A percentile compares a stretch with the other conserved stretches of the same genome.
These are phyloP conservation scores for Biscogniauxia sp. DNA, from an alignment of 2,329 filamentous ascomycete species.

Conservation along the genomic window DNA sequence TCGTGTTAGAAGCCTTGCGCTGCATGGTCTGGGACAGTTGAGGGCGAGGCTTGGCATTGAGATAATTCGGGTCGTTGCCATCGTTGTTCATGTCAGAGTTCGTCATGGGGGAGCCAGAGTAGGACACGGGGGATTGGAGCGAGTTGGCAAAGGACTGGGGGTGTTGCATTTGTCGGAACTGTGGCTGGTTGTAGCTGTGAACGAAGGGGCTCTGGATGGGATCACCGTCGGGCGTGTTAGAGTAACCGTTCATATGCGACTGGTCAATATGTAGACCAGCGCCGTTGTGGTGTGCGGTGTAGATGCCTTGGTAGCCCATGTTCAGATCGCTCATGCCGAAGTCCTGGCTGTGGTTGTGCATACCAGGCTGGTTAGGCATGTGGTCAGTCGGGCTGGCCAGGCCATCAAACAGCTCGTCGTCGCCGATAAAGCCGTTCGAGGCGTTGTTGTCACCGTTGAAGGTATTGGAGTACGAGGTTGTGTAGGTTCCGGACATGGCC, in stretches of 20 bases:
- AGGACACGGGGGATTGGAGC: constrained; percentile 51
- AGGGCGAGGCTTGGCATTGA: constrained; percentile 57
- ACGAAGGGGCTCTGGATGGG: constrained; percentile 90
- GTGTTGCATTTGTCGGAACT: constrained; percentile 69
- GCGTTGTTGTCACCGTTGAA: constrained; percentile 56
- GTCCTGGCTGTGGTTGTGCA: constrained; percentile 55
- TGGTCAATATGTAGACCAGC: constrained; percentile 61
- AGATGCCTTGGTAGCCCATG: constrained; percentile 58
- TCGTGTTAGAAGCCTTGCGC: constrained; percentile 69
- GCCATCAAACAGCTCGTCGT: constrained; percentile 83
- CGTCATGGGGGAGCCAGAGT: constrained; percentile 49
- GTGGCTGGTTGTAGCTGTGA: constrained; percentile 72
- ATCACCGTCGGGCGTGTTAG: constrained; percentile 86
- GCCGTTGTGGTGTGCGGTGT: constrained; percentile 54
- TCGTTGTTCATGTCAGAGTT: constrained; percentile 50
- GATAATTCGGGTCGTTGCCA: constrained; percentile 51
- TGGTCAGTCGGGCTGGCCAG: constrained; percentile 56
- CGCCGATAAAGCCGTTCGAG: constrained; percentile 75
- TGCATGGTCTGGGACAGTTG: constrained; percentile 63
- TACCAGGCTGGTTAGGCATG: constrained; percentile 41
- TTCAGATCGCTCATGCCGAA: constrained; percentile 55
- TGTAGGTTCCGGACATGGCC: constrained; percentile 63
- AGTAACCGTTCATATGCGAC: constrained; percentile 74
- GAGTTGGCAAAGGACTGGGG: constrained; percentile 55
- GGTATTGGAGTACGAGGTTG: constrained; percentile 61